Base-by-base conservation (phyloP, 2,329 filamentous ascomycete genomes). In the Xylaria sp. region DNA sequence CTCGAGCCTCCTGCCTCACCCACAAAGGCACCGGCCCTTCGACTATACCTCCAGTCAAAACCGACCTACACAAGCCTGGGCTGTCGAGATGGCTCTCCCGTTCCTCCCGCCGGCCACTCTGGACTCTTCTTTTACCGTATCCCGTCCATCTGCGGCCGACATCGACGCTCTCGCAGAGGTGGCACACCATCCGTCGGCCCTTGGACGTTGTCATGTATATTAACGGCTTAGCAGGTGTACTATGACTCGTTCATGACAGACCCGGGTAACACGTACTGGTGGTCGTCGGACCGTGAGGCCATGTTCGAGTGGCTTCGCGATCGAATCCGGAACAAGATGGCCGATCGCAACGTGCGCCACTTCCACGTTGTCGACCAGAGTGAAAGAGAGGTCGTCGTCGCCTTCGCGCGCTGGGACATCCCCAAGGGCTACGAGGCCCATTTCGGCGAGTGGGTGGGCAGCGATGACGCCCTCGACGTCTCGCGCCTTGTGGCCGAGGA, bases 331-430 rank as follows among this genome's bases (percentile, higher is more conserved):
- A 49, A 42, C 1, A 76, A 76, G 54, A 66, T 81, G 60, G 10
- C 36, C n/a, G 71, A 78, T 29, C 75, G 66, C 7, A 67, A 69
- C 15, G 69, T 75, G 22, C 74, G 74, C 4, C 72, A 75, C 63
- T 80, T 77, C 70, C 79, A 80, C 64, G 65, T 81, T 29, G 69
- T 71, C 36, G 75, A 81, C 33, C 39, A 55, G 6, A 55, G 13
- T 22, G n/a, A 59, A 9, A 45, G 22, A 4, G 58, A 60, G n/a
- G n/a, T n/a, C 13, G 17, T 79, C 5, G 76, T 74, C 13, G 77
- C 78, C 10, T 79, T 75, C 36, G 63, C 73, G 1, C 71, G 79
- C n/a, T 81, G 77, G 77, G 71, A 73, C 15, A 75, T 77, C 15
- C 79, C 80, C 17, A 61, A 75, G 58, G 72, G 66, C 0, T 70